Base-by-base conservation (phyloP, 371 early-diverging fungal genomes). In the Zopfochytrium polystomum region DNA sequence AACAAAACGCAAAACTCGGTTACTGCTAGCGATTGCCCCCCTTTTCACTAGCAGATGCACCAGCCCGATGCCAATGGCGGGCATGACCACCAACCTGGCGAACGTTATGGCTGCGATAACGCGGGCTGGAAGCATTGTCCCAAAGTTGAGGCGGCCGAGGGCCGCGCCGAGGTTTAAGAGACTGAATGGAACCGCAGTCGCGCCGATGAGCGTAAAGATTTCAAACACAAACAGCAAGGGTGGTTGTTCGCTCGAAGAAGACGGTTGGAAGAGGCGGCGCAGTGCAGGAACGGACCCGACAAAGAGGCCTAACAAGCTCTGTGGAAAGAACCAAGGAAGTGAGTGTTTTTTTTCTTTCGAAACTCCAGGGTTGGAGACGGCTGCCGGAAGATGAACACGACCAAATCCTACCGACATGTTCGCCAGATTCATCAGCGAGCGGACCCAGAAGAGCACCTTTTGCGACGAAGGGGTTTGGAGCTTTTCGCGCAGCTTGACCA, bases 81-180 rank as follows among this genome's bases (percentile, higher is more conserved):
- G 82, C 20, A 77, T 61, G 11, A 80, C 42, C 9, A 81, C 56
- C 27, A 82, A 55, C 33, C 80, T 76, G 13, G 58, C 60, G 7
- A 76, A 4, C 0, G 76, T 68, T 9, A 77, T 48, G 2, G 76
- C 60, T n/a, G 68, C 65, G 49, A 73, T 60, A 13, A 77, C 52
- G 1, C 70, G 68, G 7, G 47, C 45, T 7, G 68, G 58, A 30
- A 71, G 55, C 31, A 71, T 22, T 18, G 32, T 32, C 25, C 31
- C 9, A 18, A 45, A 3, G 44, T 55, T 48, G 6, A 60, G 27
- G 0, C 74, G 62, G 18, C 81, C 79, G 34, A 84, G 66, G 3
- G 82, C 80, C 1, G 80, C 77, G 0, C 85, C 85, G 1, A 82
- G 61, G 35, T 80, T 79, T 1, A 80, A 67, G 25, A 84, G 34